These are phyloP conservation scores for Penicillium robsamsonii DNA, from an alignment of 495 filamentous ascomycete genomes.

Conservation along the genomic window DNA sequence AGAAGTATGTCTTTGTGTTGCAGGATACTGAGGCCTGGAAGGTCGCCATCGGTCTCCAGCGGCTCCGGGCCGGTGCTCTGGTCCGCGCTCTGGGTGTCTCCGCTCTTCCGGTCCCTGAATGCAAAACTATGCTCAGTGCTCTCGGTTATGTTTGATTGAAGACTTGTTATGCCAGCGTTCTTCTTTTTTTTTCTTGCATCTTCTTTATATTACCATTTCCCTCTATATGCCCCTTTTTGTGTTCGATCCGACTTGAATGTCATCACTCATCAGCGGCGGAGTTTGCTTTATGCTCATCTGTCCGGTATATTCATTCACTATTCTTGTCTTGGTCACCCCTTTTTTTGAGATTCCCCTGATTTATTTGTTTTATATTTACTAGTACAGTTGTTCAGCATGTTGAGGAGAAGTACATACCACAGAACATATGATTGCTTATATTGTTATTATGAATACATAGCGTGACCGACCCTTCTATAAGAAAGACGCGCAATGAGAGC, in stretches of 20 bases:
- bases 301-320: conserved; percentile 27
- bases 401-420: conserved; percentile 27
- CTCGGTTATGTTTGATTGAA: conserved; percentile 55
- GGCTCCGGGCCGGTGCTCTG: conserved; percentile 68
- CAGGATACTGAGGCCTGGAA: conserved; percentile 90
- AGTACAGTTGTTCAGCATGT: conserved; percentile 24
- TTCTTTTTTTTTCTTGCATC: conserved; percentile 7
- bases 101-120: conserved; percentile 58
- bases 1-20: conserved; percentile 79
- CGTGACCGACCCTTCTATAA: neutral
- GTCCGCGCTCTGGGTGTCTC: conserved; percentile 65
- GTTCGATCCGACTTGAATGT: conserved; percentile 6
- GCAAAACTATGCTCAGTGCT: conserved; percentile 56
- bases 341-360: conserved; percentile 25
- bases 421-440: conserved; percentile 12
- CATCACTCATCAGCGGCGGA: conserved; percentile 32
- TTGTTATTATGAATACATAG: conserved; percentile 3
- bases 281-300: conserved; percentile 31
- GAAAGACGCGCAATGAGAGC: neutral
- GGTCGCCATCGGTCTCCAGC: conserved; percentile 75
- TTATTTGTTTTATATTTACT: conserved; percentile 7
- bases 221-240: conserved; percentile 9
- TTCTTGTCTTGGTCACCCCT: conserved; percentile 15
- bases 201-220: conserved; percentile 3
- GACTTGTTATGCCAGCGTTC: conserved; percentile 2